Percentiles rank a stretch among this genome's conserved stretches.
These are phyloP conservation scores for Blastomyces parvus DNA, from an alignment of 2,329 filamentous ascomycete species.

Conservation along the genomic window DNA sequence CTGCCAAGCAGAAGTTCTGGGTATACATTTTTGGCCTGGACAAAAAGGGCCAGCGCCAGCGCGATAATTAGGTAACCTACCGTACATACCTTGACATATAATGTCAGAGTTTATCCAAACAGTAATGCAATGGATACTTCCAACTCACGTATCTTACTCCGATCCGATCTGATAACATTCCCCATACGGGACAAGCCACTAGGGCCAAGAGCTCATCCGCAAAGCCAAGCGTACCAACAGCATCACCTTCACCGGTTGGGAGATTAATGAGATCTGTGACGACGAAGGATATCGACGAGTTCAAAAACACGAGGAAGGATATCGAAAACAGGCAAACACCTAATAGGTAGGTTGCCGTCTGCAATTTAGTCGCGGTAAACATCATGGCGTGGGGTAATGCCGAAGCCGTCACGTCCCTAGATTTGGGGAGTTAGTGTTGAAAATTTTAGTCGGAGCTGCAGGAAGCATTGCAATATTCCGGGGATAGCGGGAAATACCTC, in stretches of 20 bases:
- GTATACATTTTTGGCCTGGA: constrained; percentile 79
- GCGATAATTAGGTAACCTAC: constrained; percentile 76
- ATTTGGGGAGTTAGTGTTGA: background rate
- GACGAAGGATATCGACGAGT: constrained; percentile 55
- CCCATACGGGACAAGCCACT: constrained; percentile 42
- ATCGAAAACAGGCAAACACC: constrained; percentile 57
- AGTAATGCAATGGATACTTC: background rate
- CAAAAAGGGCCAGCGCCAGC: constrained; percentile 65
- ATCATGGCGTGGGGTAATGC: constrained; percentile 16
- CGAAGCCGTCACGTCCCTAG: background rate
- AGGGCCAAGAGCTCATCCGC: constrained; percentile 42
- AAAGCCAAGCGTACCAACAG: constrained; percentile 47
- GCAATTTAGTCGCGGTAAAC: constrained; percentile 49
- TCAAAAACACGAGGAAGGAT: constrained; percentile 56
- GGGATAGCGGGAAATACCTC: background rate
- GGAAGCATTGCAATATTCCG: background rate
- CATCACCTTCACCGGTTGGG: constrained; percentile 48
- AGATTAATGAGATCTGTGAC: constrained; percentile 54
- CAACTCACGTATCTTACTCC: constrained; percentile 39
- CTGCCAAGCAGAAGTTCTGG: constrained; percentile 77
- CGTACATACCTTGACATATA: constrained; percentile 43
- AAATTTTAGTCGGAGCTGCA: background rate
- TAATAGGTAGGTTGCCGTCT: constrained; percentile 51
- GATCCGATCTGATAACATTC: constrained; percentile 41
- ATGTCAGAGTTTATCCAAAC: constrained; percentile 10